phyloP scores from a whole-genome alignment of 2,329 filamentous ascomycete species.

The Monascus ruber region DNA sequence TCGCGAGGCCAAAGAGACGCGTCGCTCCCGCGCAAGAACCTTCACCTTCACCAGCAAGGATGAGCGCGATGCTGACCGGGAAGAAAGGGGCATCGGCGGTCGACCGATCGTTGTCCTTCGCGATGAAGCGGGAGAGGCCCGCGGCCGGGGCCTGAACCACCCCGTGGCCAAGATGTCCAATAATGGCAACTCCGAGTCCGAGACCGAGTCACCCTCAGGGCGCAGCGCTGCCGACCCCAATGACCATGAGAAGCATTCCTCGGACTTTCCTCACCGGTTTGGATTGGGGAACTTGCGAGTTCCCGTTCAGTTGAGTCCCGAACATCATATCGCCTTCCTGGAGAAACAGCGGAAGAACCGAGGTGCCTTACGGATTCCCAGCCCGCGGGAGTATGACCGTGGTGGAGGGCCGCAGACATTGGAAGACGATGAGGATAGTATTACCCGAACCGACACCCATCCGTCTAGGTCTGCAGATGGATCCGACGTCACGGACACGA shows the following conservation, averaged over 20 bases:
- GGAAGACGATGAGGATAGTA: conserved; percentile 32
- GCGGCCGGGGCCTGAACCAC: conserved; percentile 9
- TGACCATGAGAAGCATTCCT: conserved; percentile 3
- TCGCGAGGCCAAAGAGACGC: conserved; percentile 55
- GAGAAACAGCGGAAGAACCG: conserved; percentile 70
- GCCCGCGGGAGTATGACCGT: conserved; percentile 77
- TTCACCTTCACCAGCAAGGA: conserved; percentile 38
- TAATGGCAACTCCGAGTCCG: conserved; percentile 14
- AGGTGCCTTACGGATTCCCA: conserved; percentile 74
- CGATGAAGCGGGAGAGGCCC: conserved; percentile 19
- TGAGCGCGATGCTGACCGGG: conserved; percentile 22
- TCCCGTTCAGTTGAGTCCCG: conserved; percentile 45
- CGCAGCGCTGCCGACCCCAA: conserved; percentile 11
- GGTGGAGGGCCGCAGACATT: conserved; percentile 60
- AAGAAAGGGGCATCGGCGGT: conserved; percentile 27
- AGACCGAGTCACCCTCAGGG: conserved; percentile 4
- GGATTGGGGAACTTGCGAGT: conserved; percentile 45
- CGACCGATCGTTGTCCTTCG: conserved; percentile 29
- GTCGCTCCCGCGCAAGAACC: conserved; percentile 53
- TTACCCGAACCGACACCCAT: conserved; percentile 12
- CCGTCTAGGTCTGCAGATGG: conserved; percentile 9
- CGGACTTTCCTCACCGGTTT: conserved; percentile 22
- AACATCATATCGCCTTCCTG: conserved; percentile 79
- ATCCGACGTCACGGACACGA: conserved; percentile 11
- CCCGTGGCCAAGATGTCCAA: conserved; percentile 11